A percentile compares a stretch with the other conserved stretches of the same genome.
These are phyloP conservation scores for Fonsecaea pedrosoi DNA, from an alignment of 2,329 filamentous ascomycete species.

Conservation along the genomic window DNA sequence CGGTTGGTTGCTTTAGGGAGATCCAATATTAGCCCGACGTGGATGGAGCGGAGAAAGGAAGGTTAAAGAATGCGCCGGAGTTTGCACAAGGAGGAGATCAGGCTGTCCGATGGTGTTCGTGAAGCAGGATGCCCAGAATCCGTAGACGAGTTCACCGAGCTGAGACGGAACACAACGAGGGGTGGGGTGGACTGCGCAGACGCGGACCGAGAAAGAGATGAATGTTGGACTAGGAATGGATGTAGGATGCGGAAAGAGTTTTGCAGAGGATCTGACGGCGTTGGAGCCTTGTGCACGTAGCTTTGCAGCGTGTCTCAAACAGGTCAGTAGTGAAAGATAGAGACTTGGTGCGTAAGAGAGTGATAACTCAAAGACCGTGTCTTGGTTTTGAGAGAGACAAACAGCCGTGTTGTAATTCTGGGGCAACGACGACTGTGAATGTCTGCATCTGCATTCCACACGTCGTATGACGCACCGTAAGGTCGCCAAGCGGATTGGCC, in stretches of 20 bases:
- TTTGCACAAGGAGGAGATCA: slow-evolving; percentile 18
- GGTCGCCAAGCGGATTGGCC: background rate
- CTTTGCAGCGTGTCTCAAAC: background rate
- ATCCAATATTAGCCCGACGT: background rate
- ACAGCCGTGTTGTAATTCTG: background rate
- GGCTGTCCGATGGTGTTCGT: slow-evolving; percentile 7
- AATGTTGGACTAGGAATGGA: background rate
- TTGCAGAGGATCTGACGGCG: background rate
- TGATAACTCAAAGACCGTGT: background rate
- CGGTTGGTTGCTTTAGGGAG: slow-evolving; percentile 5
- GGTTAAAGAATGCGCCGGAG: slow-evolving; percentile 29
- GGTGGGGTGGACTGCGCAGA: background rate
- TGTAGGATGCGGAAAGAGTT: slow-evolving; percentile 3
- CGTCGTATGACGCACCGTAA: background rate
- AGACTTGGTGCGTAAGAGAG: background rate
- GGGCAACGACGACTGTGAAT: background rate
- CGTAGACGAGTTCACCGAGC: background rate
- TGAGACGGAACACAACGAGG: background rate
- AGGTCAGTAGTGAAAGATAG: background rate
- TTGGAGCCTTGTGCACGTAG: background rate
- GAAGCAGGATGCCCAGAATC: background rate
- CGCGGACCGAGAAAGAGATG: background rate
- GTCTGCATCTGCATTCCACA: background rate
- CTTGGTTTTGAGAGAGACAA: background rate
- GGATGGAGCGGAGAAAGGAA: slow-evolving; percentile 2